Evolutionary conservation across 2,329 filamentous ascomycete species (phyloP).

Genomic region (Nemania serpens): DNA sequence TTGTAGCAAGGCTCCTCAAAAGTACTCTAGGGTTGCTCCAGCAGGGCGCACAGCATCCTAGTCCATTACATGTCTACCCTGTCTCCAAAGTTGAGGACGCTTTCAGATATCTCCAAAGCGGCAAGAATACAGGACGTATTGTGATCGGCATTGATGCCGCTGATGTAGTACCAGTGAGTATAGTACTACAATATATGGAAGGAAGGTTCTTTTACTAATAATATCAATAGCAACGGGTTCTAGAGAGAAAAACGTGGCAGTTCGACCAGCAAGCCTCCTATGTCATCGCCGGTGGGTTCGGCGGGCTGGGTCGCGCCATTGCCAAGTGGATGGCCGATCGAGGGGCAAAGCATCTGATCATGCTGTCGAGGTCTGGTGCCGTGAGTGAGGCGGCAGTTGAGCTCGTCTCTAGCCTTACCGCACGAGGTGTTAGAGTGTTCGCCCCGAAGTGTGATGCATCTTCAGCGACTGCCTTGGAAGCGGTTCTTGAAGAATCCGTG

Average conservation of each 20-base stretch:
- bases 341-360: slow-evolving; percentile 35
- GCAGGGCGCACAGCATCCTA: slow-evolving; percentile 26
- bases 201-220: neutral
- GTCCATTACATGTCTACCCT: slow-evolving; percentile 32
- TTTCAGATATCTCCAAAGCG: slow-evolving; percentile 34
- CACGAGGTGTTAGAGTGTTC: slow-evolving; percentile 23
- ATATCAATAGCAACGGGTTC: slow-evolving; percentile 28
- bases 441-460: slow-evolving; percentile 36
- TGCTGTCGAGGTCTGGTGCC: slow-evolving; percentile 35
- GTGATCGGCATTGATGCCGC: slow-evolving; percentile 30
- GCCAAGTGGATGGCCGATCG: slow-evolving; percentile 35
- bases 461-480: slow-evolving; percentile 17
- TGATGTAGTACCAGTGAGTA: slow-evolving; percentile 37
- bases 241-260: slow-evolving; percentile 30
- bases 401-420: slow-evolving; percentile 26
- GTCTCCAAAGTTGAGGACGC: slow-evolving; percentile 32
- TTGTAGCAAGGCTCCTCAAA: slow-evolving; percentile 24
- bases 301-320: slow-evolving; percentile 38
- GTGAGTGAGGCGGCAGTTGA: slow-evolving; percentile 25
- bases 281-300: slow-evolving; percentile 38
- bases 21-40: slow-evolving; percentile 26
- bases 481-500: slow-evolving; percentile 25
- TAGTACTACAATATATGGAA: neutral
- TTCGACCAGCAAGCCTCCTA: slow-evolving; percentile 38
- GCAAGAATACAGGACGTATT: slow-evolving; percentile 33